Percentiles rank a stretch among this genome's conserved stretches.
Conservation (phyloP, 1,284 basidiomycete genomes). For the Stygiomarasmius scandens region DNA sequence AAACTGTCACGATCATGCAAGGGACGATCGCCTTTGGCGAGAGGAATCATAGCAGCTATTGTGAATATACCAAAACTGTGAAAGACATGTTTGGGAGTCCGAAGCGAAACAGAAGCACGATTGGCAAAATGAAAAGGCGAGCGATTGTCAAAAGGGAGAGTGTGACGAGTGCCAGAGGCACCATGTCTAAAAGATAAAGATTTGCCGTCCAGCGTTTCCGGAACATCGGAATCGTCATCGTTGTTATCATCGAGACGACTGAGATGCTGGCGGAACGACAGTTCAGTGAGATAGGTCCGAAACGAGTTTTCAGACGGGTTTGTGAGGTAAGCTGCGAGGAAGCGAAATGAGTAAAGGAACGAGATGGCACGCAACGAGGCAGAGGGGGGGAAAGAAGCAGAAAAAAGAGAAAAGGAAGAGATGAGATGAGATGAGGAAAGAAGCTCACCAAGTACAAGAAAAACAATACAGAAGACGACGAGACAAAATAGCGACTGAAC, state of each 20-base stretch:
- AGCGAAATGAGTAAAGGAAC: constrained; percentile 17
- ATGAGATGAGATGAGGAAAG: not conserved
- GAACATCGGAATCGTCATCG: constrained; percentile 49
- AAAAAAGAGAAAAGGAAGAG: constrained; percentile 11
- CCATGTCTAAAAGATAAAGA: constrained; percentile 37
- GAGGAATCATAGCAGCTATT: constrained; percentile 75
- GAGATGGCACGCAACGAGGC: constrained; percentile 13
- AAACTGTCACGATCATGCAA: constrained; percentile 41
- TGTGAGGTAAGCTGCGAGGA: constrained; percentile 80
- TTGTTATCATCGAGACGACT: constrained; percentile 78
- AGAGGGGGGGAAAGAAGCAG: constrained; percentile 14
- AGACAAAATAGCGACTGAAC: constrained; percentile 69
- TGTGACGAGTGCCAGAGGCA: constrained; percentile 26
- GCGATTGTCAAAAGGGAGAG: constrained; percentile 41
- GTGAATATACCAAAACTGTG: constrained; percentile 86
- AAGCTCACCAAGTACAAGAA: constrained; percentile 72
- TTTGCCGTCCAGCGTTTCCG: constrained; percentile 34
- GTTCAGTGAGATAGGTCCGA: constrained; percentile 91
- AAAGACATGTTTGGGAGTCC: constrained; percentile 90
- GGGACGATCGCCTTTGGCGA: constrained; percentile 36
- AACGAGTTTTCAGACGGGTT: constrained; percentile 94
- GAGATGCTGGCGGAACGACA: constrained; percentile 92
- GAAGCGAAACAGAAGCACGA: constrained; percentile 88
- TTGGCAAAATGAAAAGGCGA: constrained; percentile 87
- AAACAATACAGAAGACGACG: constrained; percentile 65